A percentile compares a stretch with the other conserved stretches of the same genome.
These are phyloP conservation scores for Globisporangium yorkense DNA, from an alignment of 352 stramenopile genomes.

Conservation along the genomic window DNA sequence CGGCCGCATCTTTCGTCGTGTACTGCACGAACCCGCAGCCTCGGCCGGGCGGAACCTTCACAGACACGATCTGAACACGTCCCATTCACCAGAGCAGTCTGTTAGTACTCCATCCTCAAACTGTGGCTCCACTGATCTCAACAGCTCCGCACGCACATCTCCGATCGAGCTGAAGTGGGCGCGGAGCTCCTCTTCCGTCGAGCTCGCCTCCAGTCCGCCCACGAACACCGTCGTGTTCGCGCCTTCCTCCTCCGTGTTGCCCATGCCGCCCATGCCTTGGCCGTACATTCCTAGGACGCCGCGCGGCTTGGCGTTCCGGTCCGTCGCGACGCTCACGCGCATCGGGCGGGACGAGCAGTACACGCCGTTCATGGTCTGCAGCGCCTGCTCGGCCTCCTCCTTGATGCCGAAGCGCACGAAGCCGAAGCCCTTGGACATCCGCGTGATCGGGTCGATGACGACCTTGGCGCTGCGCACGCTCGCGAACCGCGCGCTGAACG, in stretches of 20 bases:
- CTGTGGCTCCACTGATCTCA: background rate
- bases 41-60: conserved; percentile 83
- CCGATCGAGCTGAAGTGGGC: conserved; percentile 74
- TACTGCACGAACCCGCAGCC: conserved; percentile 92
- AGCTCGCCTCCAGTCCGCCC: conserved; percentile 74
- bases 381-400: conserved; percentile 80
- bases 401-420: conserved; percentile 89
- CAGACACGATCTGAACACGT: conserved; percentile 47
- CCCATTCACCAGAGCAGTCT: too few species aligned
- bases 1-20: conserved; percentile 68
- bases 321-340: conserved; percentile 87
- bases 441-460: conserved; percentile 85
- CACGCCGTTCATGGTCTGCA: conserved; percentile 89
- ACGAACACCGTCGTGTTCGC: conserved; percentile 92
- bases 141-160: conserved; percentile 38
- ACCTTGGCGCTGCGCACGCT: conserved; percentile 87
- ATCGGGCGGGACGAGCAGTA: conserved; percentile 86
- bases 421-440: conserved; percentile 90
- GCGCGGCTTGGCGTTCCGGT: conserved; percentile 52
- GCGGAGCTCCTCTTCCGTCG: conserved; percentile 82
- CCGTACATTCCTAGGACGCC: conserved; percentile 10
- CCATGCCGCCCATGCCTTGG: conserved; percentile 15
- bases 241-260: conserved; percentile 43
- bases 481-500: conserved; percentile 74
- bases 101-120: too few species aligned